Percentiles rank a stretch among this genome's conserved stretches.
These are phyloP conservation scores for Paramarasmius palmivorus DNA, from an alignment of 1,284 basidiomycete species.

Conservation along the genomic window DNA sequence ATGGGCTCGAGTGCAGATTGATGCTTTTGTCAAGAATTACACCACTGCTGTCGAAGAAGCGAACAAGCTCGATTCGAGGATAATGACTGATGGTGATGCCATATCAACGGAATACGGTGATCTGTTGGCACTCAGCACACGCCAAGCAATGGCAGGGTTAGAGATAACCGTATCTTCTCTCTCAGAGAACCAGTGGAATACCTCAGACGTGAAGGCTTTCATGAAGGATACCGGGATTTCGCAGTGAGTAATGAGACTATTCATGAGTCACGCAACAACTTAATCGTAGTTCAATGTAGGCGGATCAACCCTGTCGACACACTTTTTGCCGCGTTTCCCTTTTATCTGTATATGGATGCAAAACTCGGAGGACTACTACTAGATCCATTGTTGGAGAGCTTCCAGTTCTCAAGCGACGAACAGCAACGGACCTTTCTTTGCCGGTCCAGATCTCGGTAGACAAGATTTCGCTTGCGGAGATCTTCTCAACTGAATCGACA, in stretches of 20 bases:
- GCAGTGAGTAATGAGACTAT: slow-evolving; percentile 19
- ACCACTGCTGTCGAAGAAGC: slow-evolving; percentile 6
- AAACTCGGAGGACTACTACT: slow-evolving; percentile 10
- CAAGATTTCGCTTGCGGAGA: neutral
- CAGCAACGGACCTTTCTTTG: neutral
- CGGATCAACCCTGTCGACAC: slow-evolving; percentile 7
- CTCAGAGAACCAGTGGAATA: slow-evolving; percentile 29
- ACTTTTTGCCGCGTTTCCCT: slow-evolving; percentile 11
- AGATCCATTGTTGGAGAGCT: slow-evolving; percentile 6
- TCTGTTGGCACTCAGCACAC: slow-evolving; percentile 35
- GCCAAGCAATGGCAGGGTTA: slow-evolving; percentile 34
- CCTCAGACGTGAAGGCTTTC: slow-evolving; percentile 40
- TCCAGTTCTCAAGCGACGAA: neutral
- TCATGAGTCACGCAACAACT: neutral
- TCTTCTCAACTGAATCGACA: neutral
- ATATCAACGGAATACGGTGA: slow-evolving; percentile 31
- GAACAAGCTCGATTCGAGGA: slow-evolving; percentile 7
- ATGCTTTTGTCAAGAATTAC: slow-evolving; percentile 3
- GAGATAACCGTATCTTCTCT: slow-evolving; percentile 19
- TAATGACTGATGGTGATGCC: slow-evolving; percentile 3
- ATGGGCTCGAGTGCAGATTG: neutral
- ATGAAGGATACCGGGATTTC: slow-evolving; percentile 43
- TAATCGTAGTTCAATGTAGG: neutral
- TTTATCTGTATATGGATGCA: slow-evolving; percentile 11
- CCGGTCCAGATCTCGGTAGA: slow-evolving; percentile 11